These are phyloP conservation scores for Kwoniella pini DNA, from an alignment of 768 basidiomycete species.

Conservation along the genomic window DNA sequence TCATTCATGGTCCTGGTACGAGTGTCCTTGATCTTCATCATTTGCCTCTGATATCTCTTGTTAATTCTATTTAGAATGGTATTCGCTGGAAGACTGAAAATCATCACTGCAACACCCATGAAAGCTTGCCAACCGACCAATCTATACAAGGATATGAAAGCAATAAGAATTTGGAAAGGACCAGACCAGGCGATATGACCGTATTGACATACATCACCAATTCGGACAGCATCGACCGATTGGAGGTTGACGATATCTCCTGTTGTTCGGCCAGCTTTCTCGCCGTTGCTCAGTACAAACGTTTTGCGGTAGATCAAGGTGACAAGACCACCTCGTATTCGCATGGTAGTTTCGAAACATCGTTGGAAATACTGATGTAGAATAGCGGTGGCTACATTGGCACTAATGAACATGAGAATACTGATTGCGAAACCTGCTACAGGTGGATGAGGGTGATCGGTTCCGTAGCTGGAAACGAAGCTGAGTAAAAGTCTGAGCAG, in stretches of 20 bases:
- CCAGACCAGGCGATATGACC: slow-evolving; percentile 83
- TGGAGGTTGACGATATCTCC: slow-evolving; percentile 95
- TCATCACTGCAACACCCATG: slow-evolving; percentile 82
- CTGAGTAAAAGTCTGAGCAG: slow-evolving; percentile 74
- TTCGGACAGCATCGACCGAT: slow-evolving; percentile 63
- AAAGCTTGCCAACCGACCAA: slow-evolving; percentile 90
- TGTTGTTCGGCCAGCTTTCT: slow-evolving; percentile 69
- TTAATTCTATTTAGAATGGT: slow-evolving; percentile 40
- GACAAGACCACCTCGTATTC: slow-evolving; percentile 86
- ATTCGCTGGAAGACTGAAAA: slow-evolving; percentile 59
- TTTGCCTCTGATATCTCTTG: slow-evolving; percentile 69
- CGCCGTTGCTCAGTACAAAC: slow-evolving; percentile 80
- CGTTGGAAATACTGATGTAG: slow-evolving; percentile 90
- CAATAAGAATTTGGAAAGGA: slow-evolving; percentile 83
- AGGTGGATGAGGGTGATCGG: slow-evolving; percentile 55
- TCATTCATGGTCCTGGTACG: slow-evolving; percentile 75
- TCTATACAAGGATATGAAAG: slow-evolving; percentile 84
- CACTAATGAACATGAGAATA: slow-evolving; percentile 73
- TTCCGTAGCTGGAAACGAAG: slow-evolving; percentile 73
- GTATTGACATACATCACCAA: slow-evolving; percentile 54
- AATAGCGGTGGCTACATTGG: slow-evolving; percentile 74
- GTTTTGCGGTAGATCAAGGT: slow-evolving; percentile 83
- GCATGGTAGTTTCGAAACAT: slow-evolving; percentile 65
- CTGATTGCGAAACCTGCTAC: slow-evolving; percentile 77
- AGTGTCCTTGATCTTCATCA: slow-evolving; percentile 88